phyloP scores from a whole-genome alignment of 1,139 yeast species.

The Taphrina deformans region DNA sequence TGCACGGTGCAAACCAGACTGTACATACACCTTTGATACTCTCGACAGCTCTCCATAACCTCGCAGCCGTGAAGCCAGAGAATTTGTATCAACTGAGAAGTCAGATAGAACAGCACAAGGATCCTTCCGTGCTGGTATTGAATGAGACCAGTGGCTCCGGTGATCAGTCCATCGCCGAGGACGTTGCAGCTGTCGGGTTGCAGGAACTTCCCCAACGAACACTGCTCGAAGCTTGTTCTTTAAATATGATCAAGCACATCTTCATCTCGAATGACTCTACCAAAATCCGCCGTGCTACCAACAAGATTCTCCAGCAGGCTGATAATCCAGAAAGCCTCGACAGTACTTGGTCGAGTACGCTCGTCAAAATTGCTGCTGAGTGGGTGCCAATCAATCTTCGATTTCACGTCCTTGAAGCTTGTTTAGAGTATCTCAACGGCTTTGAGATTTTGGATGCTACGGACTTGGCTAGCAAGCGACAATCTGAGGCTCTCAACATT shows the following conservation, averaged over 20 bases:
- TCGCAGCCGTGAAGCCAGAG: neutral
- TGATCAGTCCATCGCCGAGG: neutral
- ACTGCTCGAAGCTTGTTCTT: conserved; percentile 21
- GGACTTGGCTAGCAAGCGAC: conserved; percentile 43
- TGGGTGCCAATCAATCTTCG: conserved; percentile 90
- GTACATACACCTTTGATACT: neutral
- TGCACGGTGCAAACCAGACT: neutral
- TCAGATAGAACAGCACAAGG: neutral
- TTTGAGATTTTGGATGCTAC: conserved; percentile 36
- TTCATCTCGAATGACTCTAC: conserved; percentile 48
- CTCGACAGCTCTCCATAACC: neutral
- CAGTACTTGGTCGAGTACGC: conserved; percentile 55
- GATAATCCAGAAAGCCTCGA: conserved; percentile 40
- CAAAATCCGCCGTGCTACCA: conserved; percentile 47
- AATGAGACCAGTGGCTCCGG: neutral
- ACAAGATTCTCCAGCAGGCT: conserved; percentile 45
- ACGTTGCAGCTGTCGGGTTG: neutral
- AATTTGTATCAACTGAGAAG: conserved; percentile 3
- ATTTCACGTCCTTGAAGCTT: conserved; percentile 59
- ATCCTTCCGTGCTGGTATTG: neutral
- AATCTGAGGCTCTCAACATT: conserved; percentile 52
- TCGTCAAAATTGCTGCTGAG: conserved; percentile 65
- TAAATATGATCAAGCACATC: conserved; percentile 46
- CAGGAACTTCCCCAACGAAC: neutral
- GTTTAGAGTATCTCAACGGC: conserved; percentile 45